Percentiles rank a stretch among this genome's conserved stretches.
Conservation (phyloP, 1,284 basidiomycete species). For the Limonomyces culmigenus region DNA sequence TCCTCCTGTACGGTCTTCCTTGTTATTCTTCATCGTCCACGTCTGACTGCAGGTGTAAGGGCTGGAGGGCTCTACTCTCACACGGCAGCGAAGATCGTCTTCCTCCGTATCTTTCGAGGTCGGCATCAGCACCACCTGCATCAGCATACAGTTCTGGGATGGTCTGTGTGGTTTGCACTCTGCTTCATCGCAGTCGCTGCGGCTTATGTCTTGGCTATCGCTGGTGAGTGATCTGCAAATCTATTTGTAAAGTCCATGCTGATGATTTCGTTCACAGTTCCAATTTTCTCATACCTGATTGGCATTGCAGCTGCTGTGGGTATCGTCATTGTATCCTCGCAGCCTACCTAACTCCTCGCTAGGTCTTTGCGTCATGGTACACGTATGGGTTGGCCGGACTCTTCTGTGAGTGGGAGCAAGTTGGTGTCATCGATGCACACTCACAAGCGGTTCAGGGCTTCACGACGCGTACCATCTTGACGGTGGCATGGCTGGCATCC, state of each 20-base stretch:
- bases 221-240: no score
- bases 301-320: slow-evolving; percentile 35
- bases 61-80: slow-evolving; percentile 31
- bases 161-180: slow-evolving; percentile 34
- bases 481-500: slow-evolving; percentile 18
- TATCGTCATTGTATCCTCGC: slow-evolving; percentile 15
- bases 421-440: no score
- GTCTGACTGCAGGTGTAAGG: slow-evolving; percentile 14
- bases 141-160: slow-evolving; percentile 36
- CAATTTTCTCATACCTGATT: slow-evolving; percentile 36
- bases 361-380: slow-evolving; percentile 23
- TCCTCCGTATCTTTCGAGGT: slow-evolving; percentile 40
- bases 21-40: neutral
- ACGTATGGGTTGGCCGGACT: slow-evolving; percentile 38
- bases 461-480: slow-evolving; percentile 27
- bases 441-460: no score
- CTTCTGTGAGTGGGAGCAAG: no score
- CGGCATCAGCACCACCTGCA: slow-evolving; percentile 40
- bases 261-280: no score
- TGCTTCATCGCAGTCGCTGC: slow-evolving; percentile 25
- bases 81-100: slow-evolving; percentile 40
- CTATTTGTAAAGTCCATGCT: no score
- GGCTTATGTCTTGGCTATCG: slow-evolving; percentile 36
- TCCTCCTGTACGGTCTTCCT: slow-evolving; percentile 24
- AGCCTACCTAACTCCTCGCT: neutral